phyloP scores from a whole-genome alignment of 768 basidiomycete genomes.

The Wakefieldia striispora region DNA sequence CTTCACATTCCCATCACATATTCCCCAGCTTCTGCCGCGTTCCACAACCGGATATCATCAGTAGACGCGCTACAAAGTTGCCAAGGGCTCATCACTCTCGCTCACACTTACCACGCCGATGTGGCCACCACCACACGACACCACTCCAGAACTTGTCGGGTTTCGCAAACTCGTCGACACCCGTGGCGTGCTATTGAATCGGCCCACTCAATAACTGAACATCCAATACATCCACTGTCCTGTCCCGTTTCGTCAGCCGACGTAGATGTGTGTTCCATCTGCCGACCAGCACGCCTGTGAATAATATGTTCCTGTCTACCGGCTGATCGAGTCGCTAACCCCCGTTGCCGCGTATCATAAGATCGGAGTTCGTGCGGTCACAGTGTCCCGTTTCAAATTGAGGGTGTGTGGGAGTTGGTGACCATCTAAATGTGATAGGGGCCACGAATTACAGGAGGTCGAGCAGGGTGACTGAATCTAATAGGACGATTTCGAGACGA shows the following conservation, averaged over 20 bases:
- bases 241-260: conserved; percentile 87
- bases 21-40: conserved; percentile 75
- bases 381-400: too few relatives aligned
- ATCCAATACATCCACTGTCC: conserved; percentile 94
- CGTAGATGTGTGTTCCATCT: conserved; percentile 85
- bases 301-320: too few relatives aligned
- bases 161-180: conserved; percentile 82
- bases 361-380: too few relatives aligned
- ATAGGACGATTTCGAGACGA: too few relatives aligned
- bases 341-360: too few relatives aligned
- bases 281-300: conserved; percentile 91
- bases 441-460: too few relatives aligned
- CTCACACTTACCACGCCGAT: conserved; percentile 74
- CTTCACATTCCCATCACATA: conserved; percentile 59
- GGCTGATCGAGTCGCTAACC: too few relatives aligned
- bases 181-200: conserved; percentile 64
- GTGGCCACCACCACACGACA: conserved; percentile 90
- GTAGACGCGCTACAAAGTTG: conserved; percentile 66
- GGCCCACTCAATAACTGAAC: conserved; percentile 71
- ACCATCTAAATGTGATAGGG: too few relatives aligned
- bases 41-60: conserved; percentile 94
- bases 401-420: too few relatives aligned
- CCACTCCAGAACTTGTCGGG: conserved; percentile 84
- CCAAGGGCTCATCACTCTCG: conserved; percentile 14
- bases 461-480: too few relatives aligned